Base-by-base conservation (phyloP, 345 rosid species). In the Diplotaxis tenuifolia region DNA sequence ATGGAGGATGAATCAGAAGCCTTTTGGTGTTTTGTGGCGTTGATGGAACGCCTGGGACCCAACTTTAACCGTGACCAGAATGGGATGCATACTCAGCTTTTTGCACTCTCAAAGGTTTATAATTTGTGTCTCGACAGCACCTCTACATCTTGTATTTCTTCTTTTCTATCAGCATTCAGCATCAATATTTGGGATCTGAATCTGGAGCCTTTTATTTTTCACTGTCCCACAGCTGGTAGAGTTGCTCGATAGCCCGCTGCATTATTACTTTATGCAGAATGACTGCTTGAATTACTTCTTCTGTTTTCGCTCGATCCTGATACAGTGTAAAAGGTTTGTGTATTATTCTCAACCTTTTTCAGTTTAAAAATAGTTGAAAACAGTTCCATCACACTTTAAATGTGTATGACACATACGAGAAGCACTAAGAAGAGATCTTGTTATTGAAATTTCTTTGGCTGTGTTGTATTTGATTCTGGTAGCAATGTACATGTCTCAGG, bases 201-300 rank as follows among this genome's bases (percentile, higher is more conserved):
- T 78, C 61, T 62, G 68, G 29, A 32, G 14, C 53, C 15, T 65
- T 62, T 70, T 57, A 47, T 31, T 36, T 69, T 68, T 68, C 58
- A 53, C 25, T 63, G 47, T 49, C 36, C 65, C 64, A 14, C 92
- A 95, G 99, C 80, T 92, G 78, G 97, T 92, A 82, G 98, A 95
- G 84, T 85, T 90, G 78, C 82, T 95, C 56, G 99, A 95, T 66
- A 58, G 69, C 77, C 99, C 97, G 1, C 80, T 95, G 85, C 96
- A 92, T 64, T 85, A 85, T 83, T 90, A 95, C 79, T 90, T 92
- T 77, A 82, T 78, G 87, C 92, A 92, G 84, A 90, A 90, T 62
- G 98, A 95, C 57, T 95, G 99, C 83, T 84, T 92, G 91, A 95
- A 92, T 83, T 95, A 87, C 78, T 95, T 95, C 93, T 92, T 95